Evolutionary conservation across 176 grass and related monocot genomes (phyloP), one percentile per base, ranked within the genome.

Genomic region (Raddia distichophylla): DNA sequence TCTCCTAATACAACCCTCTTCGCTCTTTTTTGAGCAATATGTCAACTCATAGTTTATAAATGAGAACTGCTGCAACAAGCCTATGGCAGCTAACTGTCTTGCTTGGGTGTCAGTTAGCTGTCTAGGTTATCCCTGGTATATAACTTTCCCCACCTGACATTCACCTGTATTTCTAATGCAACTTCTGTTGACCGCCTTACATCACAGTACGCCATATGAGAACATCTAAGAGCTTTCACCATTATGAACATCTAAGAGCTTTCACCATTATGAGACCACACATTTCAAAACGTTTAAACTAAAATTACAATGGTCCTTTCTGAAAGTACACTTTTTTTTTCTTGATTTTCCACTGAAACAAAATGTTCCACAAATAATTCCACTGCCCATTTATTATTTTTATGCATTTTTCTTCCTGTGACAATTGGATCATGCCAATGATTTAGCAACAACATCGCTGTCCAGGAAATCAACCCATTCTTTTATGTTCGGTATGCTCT

Each of bases 151-250:
- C 37, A 40, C 4, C 37, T 40, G 37, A 40, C 37, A 40, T 85
- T 58, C 35, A 69, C 15, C 6, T 67, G 63, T 63, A 20, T 66
- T 81, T 80, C 6, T 18, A 0, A 74, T 83, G 33, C 17, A 52
- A 53, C 49, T 42, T 50, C n/a, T 67, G 2, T 55, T 45, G 17
- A 40, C n/a, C 27, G 57, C 14, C 37, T 56, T 49, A 13, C 42
- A 65, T 78, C 60, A 81, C 35, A 32, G 13, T 67, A 35, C 72
- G 50, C 47, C 13, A 60, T 49, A 67, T 71, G 19, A 20, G 64
- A 69, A 45, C 37, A 44, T 14, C 17, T 19, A 17, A 66, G 7
- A 69, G 18, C 68, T 51, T 71, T 32, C 46, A 50, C 67, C 10
- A n/a, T n/a, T n/a, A n/a, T n/a, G n/a, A n/a, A n/a, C n/a, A n/a